Percentiles rank a stretch among this genome's conserved stretches.
Conservation (phyloP, 345 rosid genomes). For the Psidium friedrichsthalianum region DNA sequence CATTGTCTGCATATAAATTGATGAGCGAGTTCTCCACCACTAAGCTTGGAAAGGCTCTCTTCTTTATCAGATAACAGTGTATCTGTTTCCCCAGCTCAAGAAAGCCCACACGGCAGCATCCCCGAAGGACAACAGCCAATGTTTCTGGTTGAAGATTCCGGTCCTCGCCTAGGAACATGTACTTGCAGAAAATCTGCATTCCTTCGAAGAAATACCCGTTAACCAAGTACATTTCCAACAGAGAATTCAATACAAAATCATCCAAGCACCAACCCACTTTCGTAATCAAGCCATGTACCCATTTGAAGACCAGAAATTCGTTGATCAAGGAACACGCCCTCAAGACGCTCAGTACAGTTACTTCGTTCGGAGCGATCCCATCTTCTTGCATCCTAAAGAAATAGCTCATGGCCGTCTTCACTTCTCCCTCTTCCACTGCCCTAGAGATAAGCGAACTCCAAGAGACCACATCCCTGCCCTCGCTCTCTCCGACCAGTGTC, state of each 20-base stretch:
- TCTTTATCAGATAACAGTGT: slow-evolving; percentile 52
- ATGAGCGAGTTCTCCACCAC: slow-evolving; percentile 45
- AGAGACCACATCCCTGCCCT: slow-evolving; percentile 42
- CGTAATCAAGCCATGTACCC: slow-evolving; percentile 17
- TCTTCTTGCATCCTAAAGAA: slow-evolving; percentile 43
- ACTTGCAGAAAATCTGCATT: slow-evolving; percentile 5
- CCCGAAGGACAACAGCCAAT: slow-evolving; percentile 18
- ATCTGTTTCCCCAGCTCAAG: slow-evolving; percentile 53
- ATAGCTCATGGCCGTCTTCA: slow-evolving; percentile 42
- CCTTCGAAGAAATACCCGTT: slow-evolving; percentile 19
- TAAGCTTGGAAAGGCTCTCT: slow-evolving; percentile 25
- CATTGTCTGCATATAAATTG: slow-evolving; percentile 47
- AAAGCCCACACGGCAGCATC: slow-evolving; percentile 1
- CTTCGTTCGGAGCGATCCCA: slow-evolving; percentile 52
- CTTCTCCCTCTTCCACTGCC: slow-evolving; percentile 41
- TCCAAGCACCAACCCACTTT: slow-evolving; percentile 11
- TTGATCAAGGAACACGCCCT: slow-evolving; percentile 51
- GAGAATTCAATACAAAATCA: slow-evolving; percentile 17
- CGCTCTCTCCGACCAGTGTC: slow-evolving; percentile 45
- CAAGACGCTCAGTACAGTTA: slow-evolving; percentile 56
- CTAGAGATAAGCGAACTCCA: slow-evolving; percentile 74
- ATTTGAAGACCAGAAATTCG: slow-evolving; percentile 22
- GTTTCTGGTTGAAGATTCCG: slow-evolving; percentile 13
- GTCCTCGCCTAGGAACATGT: slow-evolving; percentile 8
- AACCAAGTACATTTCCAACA: slow-evolving; percentile 15